These are phyloP conservation scores for Clitopilus hobsonii DNA, from an alignment of 768 basidiomycete species.

Conservation along the genomic window DNA sequence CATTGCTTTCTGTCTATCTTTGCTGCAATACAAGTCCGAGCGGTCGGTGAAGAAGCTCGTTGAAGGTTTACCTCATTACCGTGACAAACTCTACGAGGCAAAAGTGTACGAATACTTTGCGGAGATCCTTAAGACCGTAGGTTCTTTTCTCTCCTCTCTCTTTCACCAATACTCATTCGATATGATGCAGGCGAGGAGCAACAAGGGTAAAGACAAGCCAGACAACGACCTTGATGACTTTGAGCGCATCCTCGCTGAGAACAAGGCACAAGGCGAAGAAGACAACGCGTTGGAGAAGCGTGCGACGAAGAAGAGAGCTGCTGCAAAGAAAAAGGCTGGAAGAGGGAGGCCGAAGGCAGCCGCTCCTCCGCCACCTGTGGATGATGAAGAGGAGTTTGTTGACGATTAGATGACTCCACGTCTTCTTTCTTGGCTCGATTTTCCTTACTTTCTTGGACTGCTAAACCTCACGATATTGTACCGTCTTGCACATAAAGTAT, in stretches of 20 bases:
- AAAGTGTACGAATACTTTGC: conserved; percentile 76
- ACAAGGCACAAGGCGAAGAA: conserved; percentile 81
- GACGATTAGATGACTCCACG: neutral
- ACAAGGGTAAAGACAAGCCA: conserved; percentile 90
- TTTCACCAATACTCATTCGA: neutral
- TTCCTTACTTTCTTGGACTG: neutral
- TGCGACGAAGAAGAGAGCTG: conserved; percentile 79
- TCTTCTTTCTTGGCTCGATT: neutral
- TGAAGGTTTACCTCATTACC: conserved; percentile 88
- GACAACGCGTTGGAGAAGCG: conserved; percentile 88
- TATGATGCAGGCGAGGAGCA: conserved; percentile 64
- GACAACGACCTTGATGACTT: conserved; percentile 95
- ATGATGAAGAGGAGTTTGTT: neutral
- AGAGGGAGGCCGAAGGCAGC: conserved; percentile 14
- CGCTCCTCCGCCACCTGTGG: neutral
- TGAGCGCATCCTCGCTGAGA: conserved; percentile 74
- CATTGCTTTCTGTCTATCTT: conserved; percentile 90
- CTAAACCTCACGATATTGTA: too few species aligned
- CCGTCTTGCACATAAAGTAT: too few species aligned
- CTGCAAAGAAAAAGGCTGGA: conserved; percentile 58
- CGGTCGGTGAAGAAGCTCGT: conserved; percentile 94
- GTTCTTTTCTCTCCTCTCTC: conserved; percentile 7
- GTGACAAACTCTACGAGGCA: conserved; percentile 92
- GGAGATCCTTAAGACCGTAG: conserved; percentile 88
- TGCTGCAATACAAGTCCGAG: conserved; percentile 96